These are phyloP conservation scores for Termitomyces titanicus DNA, from an alignment of 768 basidiomycete genomes.

Conservation along the genomic window DNA sequence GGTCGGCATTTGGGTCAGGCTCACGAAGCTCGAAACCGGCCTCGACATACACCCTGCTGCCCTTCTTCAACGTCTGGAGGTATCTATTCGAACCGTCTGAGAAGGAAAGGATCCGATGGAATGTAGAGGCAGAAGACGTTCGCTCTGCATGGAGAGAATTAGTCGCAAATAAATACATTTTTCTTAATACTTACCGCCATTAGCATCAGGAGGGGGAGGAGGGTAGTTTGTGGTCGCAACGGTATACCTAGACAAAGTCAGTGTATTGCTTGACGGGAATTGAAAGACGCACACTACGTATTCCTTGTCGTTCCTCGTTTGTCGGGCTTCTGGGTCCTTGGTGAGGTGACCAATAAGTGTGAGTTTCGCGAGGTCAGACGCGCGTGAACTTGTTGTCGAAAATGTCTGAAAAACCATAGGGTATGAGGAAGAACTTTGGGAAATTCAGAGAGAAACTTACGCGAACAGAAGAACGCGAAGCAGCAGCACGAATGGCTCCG, in stretches of 20 bases:
- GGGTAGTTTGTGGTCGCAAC: conserved; percentile 70
- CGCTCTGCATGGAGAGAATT: conserved; percentile 38
- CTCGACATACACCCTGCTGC: conserved; percentile 77
- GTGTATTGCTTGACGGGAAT: neutral
- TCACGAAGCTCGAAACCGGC: conserved; percentile 75
- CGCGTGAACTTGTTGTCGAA: conserved; percentile 51
- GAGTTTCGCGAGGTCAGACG: conserved; percentile 69
- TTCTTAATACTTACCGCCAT: conserved; percentile 48
- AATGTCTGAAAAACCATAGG: conserved; percentile 45
- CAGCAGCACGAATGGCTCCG: conserved; percentile 40
- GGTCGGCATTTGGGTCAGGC: conserved; percentile 61
- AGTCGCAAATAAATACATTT: neutral
- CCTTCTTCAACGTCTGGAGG: conserved; percentile 63
- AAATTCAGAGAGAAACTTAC: conserved; percentile 32
- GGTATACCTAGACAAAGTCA: conserved; percentile 51
- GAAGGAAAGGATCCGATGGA: conserved; percentile 79
- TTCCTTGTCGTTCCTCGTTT: conserved; percentile 73
- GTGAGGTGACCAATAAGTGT: conserved; percentile 72
- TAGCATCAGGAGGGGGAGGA: conserved; percentile 52
- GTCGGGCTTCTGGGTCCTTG: conserved; percentile 65
- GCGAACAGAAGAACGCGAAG: conserved; percentile 39
- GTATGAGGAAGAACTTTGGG: neutral
- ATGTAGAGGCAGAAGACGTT: conserved; percentile 52
- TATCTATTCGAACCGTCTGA: conserved; percentile 55
- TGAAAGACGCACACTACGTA: conserved; percentile 58